These are phyloP conservation scores for Ochetophila trinervis DNA, from an alignment of 306 rosid genomes.

Conservation along the genomic window DNA sequence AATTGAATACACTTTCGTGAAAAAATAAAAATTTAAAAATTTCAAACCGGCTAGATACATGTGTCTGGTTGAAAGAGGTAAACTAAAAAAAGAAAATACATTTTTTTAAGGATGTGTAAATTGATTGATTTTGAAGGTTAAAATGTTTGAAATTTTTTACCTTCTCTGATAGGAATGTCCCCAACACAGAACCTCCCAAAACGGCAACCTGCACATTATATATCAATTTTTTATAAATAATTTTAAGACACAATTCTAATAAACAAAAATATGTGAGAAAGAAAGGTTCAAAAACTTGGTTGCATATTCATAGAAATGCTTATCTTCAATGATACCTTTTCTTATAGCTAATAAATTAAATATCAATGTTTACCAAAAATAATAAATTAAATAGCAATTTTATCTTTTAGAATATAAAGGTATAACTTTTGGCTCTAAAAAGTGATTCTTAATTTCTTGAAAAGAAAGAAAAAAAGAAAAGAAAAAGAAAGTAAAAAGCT, in stretches of 20 bases:
- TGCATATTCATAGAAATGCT: neutral
- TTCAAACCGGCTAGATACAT: neutral
- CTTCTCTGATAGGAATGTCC: slow-evolving; percentile 93
- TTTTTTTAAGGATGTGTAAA: slow-evolving; percentile 3
- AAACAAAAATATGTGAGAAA: slow-evolving; percentile 3
- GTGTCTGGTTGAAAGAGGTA: neutral
- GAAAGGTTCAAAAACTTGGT: slow-evolving; percentile 2
- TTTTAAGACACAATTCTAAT: slow-evolving; percentile 4
- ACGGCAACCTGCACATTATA: slow-evolving; percentile 73
- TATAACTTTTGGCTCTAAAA: neutral
- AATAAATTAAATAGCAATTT: no score
- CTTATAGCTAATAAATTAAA: no score
- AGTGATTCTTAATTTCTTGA: neutral
- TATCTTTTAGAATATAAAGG: no score
- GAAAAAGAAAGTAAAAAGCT: slow-evolving; percentile 14
- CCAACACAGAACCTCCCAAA: slow-evolving; percentile 87
- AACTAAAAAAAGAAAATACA: neutral
- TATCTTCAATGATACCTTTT: neutral
- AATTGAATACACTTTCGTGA: no score
- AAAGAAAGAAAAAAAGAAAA: neutral
- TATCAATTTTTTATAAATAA: neutral
- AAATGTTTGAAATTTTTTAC: slow-evolving; percentile 34
- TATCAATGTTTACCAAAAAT: no score
- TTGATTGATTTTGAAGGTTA: neutral
- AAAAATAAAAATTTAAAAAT: no score